Conservation (phyloP, 371 early-diverging fungal genomes). For the Fennellomyces sp. region DNA sequence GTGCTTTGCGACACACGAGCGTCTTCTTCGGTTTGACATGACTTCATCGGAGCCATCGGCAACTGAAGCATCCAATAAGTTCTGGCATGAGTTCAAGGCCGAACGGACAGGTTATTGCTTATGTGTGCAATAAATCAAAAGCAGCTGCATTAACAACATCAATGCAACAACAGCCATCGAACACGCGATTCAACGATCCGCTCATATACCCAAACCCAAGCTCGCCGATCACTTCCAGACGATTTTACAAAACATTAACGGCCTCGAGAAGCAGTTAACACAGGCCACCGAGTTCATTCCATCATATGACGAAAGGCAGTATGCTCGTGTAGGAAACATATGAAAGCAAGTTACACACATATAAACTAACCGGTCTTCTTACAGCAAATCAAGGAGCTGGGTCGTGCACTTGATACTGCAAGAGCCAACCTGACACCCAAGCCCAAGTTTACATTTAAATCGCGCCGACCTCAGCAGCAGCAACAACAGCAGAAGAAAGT, state of each 20-base stretch:
- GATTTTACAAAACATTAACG: conserved; percentile 45
- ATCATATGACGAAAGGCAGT: conserved; percentile 62
- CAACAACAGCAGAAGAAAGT: conserved; percentile 5
- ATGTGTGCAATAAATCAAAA: neutral
- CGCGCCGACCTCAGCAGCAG: conserved; percentile 36
- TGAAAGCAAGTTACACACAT: neutral
- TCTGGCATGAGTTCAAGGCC: conserved; percentile 43
- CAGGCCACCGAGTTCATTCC: conserved; percentile 59
- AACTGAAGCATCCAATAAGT: conserved; percentile 41
- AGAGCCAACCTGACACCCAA: conserved; percentile 51
- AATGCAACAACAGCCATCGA: conserved; percentile 37
- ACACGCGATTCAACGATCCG: conserved; percentile 20
- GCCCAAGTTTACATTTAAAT: conserved; percentile 68
- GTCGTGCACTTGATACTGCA: conserved; percentile 28
- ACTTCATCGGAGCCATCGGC: conserved; percentile 21
- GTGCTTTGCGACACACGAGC: neutral
- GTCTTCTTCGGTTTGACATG: neutral
- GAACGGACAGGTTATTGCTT: conserved; percentile 26
- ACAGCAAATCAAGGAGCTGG: conserved; percentile 57
- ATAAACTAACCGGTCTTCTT: neutral
- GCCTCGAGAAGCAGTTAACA: conserved; percentile 57
- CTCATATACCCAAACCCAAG: conserved; percentile 23
- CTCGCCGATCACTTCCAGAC: conserved; percentile 35
- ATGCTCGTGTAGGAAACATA: conserved; percentile 32
- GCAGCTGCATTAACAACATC: neutral